Evolutionary conservation across 2,329 filamentous ascomycete genomes (phyloP), one percentile per base, ranked within the genome.

Genomic region (Nannizziopsis barbatae): DNA sequence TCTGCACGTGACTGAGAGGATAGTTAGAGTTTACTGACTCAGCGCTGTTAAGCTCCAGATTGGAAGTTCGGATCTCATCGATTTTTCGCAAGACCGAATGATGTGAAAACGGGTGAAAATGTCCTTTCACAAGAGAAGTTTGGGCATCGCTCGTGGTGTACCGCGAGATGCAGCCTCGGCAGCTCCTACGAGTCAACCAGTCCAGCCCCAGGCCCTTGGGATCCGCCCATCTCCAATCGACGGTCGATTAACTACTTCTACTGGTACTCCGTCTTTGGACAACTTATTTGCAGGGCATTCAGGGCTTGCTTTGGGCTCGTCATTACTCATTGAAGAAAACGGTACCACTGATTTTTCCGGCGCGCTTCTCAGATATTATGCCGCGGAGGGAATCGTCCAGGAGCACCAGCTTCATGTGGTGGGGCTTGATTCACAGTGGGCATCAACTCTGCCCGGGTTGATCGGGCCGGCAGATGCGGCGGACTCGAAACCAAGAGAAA

Each of bases 321-420:
- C 81, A 0, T 62, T 96, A 1, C 68, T 98, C 4, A 71, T 95
- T 30, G 86, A 90, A 61, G 92, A 98, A 60, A 83, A 81, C 50
- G 90, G 90, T 0, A 95, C 90, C 0, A 98, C 92, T 0, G 92
- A 98, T 64, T 98, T 94, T 69, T 81, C 86, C 0, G 86, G 89
- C 1, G 79, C 86, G 20, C 69, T 96, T 50, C 68, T 95, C 39
- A 78, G 85, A 48, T 95, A 92, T 64, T 98, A 87, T 67, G 90
- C 88, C 0, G 89, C 90, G 0, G 89, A 98, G 67, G 92, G 92
- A 1, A 77, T 96, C 3, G 79, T 93, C 5, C 92, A 98, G 61
- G 88, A 86, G 1, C 92, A 98, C 60, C 77, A 81, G 50, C 79
- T 98, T 44, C 88, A 95, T 65, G 79, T 94, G 2, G 74, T 96